Base-by-base conservation (phyloP, 768 basidiomycete species). In the Podaxis sp. region DNA sequence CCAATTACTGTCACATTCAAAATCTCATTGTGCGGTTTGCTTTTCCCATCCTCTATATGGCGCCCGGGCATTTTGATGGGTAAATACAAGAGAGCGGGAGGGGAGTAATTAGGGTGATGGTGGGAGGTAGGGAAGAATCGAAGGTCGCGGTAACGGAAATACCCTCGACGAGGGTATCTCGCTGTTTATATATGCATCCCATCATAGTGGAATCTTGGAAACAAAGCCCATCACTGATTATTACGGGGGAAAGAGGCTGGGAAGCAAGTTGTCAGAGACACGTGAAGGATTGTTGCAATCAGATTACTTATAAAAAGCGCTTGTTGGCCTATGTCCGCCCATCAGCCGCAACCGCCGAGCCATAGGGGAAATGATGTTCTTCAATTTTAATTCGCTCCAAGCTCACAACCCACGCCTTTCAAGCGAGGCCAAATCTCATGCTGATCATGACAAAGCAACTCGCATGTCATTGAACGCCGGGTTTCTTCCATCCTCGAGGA, bases 1-100 rank as follows among this genome's bases (percentile, higher is more conserved):
- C 79, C 79, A 7, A 79, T 74, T 27, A 81, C 70, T n/a, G 75
- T 68, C 57, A 79, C 68, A 48, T 72, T 71, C 44, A 79, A 68
- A 10, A 70, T 65, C 13, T 57, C 56, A 14, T 36, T 37, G 2
- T 10, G 16, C 14, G 28, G 14, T 25, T 18, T 48, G 23, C 16
- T 50, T 18, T 57, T 57, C 16, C 35, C n/a, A 4, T 32, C 27
- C 18, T 38, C 56, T 3, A 50, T 23, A 16, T 36, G 47, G 14
- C 71, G 68, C 32, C 68, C 71, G 51, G 72, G 70, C 73, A 74
- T 76, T 59, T 52, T 9, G 18, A 48, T 18, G 51, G 28, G 32
- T 37, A 37, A 54, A 35, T 13, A 40, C 25, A 32, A 23, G 27
- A 55, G 44, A 37, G 2, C 5, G 40, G 52, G 40, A 50, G 50